Conservation (phyloP, 1,284 basidiomycete species). For the Cystobasidium pallidum region DNA sequence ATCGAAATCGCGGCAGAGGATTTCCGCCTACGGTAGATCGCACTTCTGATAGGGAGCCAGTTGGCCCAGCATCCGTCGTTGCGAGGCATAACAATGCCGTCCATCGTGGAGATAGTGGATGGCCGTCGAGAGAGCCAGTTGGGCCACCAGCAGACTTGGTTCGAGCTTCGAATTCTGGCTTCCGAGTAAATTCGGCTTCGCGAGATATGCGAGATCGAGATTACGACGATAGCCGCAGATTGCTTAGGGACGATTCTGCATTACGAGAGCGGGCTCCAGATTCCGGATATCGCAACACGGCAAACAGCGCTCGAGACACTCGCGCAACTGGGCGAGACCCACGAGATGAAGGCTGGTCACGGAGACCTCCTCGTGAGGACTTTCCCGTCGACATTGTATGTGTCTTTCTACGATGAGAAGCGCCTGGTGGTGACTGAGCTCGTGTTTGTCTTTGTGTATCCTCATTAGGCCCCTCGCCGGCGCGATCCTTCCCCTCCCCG, state of each 20-base stretch:
- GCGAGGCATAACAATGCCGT: background rate
- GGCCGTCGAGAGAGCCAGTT: slow-evolving; percentile 7
- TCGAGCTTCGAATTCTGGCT: background rate
- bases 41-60: background rate
- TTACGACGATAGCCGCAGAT: background rate
- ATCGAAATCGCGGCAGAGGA: background rate
- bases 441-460: too few species aligned
- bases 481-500: background rate
- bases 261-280: background rate
- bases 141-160: slow-evolving; percentile 3
- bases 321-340: background rate
- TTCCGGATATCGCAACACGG: background rate
- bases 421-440: too few species aligned
- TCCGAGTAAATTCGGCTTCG: background rate
- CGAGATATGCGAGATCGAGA: background rate
- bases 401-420: too few species aligned
- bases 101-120: background rate
- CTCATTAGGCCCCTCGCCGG: background rate
- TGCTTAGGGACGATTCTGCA: background rate
- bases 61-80: background rate
- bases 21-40: background rate
- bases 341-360: slow-evolving; percentile 8
- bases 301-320: background rate
- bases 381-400: background rate
- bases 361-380: background rate